These are phyloP conservation scores for Eremothecium coryli DNA, from an alignment of 1,139 yeast genomes.

Conservation along the genomic window DNA sequence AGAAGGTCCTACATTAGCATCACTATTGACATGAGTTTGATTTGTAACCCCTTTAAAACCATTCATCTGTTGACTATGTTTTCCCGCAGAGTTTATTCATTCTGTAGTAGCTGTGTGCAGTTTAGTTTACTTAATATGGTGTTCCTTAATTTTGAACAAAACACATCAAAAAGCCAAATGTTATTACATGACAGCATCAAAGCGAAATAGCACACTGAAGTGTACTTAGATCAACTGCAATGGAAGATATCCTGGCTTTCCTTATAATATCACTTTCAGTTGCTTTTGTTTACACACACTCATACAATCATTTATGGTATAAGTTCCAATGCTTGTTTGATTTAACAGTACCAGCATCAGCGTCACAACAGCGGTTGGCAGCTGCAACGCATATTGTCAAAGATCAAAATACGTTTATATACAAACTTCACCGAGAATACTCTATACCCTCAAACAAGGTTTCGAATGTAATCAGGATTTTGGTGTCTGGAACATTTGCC, in stretches of 20 bases:
- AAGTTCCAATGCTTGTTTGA: constrained; percentile 8
- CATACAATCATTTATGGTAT: constrained; percentile 10
- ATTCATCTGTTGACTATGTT: too few relatives aligned
- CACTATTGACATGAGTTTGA: too few relatives aligned
- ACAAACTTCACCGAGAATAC: constrained; percentile 26
- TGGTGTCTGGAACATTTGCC: constrained; percentile 26
- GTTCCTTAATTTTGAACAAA: too few relatives aligned
- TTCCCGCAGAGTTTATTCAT: too few relatives aligned
- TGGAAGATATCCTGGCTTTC: constrained; percentile 15
- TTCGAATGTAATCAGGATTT: constrained; percentile 13
- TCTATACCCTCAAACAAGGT: constrained; percentile 23
- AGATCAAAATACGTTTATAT: constrained; percentile 15
- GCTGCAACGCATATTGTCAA: not conserved
- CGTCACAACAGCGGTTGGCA: constrained; percentile 1
- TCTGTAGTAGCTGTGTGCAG: too few relatives aligned
- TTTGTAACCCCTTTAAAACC: too few relatives aligned
- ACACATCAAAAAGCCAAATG: too few relatives aligned
- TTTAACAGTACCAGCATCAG: constrained; percentile 2
- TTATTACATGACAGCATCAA: too few relatives aligned
- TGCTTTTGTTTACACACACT: constrained; percentile 11
- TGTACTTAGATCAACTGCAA: too few relatives aligned
- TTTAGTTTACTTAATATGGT: too few relatives aligned
- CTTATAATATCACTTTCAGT: constrained; percentile 12
- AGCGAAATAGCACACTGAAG: too few relatives aligned
- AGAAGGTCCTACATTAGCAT: not conserved